Evolutionary conservation across 768 basidiomycete genomes (phyloP).

Genomic region (Lentinula sp.): DNA sequence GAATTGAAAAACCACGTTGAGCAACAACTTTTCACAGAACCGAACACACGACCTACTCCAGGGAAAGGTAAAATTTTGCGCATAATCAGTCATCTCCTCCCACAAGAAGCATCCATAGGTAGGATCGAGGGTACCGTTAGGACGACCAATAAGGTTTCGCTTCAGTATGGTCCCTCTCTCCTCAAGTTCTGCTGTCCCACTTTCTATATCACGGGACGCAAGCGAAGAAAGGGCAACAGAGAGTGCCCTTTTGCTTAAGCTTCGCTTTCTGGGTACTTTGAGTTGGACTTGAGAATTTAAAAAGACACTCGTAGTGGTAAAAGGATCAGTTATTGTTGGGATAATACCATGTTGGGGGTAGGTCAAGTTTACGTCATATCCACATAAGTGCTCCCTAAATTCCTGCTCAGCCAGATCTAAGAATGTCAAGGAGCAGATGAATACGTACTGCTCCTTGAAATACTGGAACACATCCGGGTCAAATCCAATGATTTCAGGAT

Average conservation of each 20-base stretch:
- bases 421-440: not conserved
- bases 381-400: conserved; percentile 35
- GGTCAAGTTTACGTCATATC: conserved; percentile 41
- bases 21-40: too few species aligned
- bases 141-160: conserved; percentile 38
- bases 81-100: conserved; percentile 66
- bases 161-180: conserved; percentile 27
- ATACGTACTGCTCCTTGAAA: conserved; percentile 33
- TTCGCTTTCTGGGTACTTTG: conserved; percentile 22
- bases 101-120: conserved; percentile 3
- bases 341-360: conserved; percentile 39
- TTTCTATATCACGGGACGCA: not conserved
- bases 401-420: not conserved
- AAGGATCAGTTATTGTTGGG: conserved; percentile 13
- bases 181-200: conserved; percentile 15
- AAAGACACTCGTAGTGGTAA: conserved; percentile 22
- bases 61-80: conserved; percentile 65
- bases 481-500: conserved; percentile 72
- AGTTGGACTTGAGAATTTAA: not conserved
- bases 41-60: conserved; percentile 28
- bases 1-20: not conserved
- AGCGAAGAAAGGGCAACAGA: conserved; percentile 12
- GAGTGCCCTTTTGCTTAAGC: conserved; percentile 25
- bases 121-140: conserved; percentile 9
- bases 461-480: conserved; percentile 60